Percentiles rank a stretch among this genome's conserved stretches.
phyloP scores from a whole-genome alignment of 2,329 filamentous ascomycete genomes.

The Fusarium marasasianum region DNA sequence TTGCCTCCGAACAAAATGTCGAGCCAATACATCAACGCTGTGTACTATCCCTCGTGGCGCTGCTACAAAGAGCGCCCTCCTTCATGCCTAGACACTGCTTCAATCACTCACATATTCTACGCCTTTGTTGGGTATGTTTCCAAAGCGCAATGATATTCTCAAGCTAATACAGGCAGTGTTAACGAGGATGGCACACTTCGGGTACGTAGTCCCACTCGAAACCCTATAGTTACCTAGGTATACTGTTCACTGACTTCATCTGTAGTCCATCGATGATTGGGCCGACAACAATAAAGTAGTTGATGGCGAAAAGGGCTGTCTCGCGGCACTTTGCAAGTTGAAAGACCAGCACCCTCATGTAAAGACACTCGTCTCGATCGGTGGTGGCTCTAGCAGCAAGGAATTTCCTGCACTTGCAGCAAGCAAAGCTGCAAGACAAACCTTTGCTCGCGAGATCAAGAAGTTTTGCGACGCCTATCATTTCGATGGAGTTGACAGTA shows the following conservation, averaged over 20 bases:
- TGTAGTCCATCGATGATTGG: constrained; percentile 66
- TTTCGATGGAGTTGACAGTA: constrained; percentile 73
- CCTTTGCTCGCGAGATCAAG: constrained; percentile 64
- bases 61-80: constrained; percentile 70
- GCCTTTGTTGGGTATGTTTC: constrained; percentile 63
- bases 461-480: constrained; percentile 64
- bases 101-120: constrained; percentile 72
- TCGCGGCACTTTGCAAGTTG: constrained; percentile 66
- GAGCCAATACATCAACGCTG: constrained; percentile 46
- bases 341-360: constrained; percentile 66
- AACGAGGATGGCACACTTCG: constrained; percentile 50
- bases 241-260: not conserved
- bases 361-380: constrained; percentile 70
- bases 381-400: constrained; percentile 70
- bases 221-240: not conserved
- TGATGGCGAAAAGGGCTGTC: constrained; percentile 67
- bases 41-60: constrained; percentile 74
- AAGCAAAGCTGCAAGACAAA: constrained; percentile 56
- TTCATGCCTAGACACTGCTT: constrained; percentile 63
- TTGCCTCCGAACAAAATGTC: constrained; percentile 12
- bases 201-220: constrained; percentile 45
- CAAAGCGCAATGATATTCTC: not conserved
- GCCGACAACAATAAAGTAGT: constrained; percentile 69
- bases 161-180: constrained; percentile 42
- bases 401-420: constrained; percentile 68